Evolutionary conservation across 2,329 filamentous ascomycete species (phyloP).

Genomic region (Amauroascus niger): DNA sequence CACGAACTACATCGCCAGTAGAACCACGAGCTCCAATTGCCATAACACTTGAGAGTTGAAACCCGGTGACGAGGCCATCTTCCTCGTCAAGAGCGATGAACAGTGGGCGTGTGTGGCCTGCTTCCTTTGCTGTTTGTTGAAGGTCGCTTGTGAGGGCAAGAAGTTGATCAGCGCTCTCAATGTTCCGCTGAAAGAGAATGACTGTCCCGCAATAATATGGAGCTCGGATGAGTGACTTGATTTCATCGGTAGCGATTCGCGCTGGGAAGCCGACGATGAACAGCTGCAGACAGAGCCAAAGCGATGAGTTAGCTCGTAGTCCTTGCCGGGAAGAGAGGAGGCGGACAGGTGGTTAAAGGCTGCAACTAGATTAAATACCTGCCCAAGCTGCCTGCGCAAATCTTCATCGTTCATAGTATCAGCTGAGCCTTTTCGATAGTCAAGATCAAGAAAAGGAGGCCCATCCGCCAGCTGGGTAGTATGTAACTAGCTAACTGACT

Average conservation of each 20-base stretch:
- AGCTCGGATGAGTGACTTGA: conserved; percentile 35
- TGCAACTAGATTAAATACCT: neutral
- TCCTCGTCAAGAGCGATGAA: conserved; percentile 41
- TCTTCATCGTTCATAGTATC: conserved; percentile 4
- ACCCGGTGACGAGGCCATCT: conserved; percentile 38
- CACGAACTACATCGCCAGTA: conserved; percentile 27
- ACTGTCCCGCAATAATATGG: conserved; percentile 35
- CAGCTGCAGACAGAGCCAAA: conserved; percentile 27
- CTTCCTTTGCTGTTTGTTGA: conserved; percentile 32
- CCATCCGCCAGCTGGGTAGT: no score
- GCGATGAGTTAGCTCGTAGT: neutral
- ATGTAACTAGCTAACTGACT: no score
- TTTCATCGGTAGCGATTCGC: conserved; percentile 31
- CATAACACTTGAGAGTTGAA: conserved; percentile 37
- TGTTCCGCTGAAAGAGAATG: conserved; percentile 37
- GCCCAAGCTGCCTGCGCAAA: conserved; percentile 11
- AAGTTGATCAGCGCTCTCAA: conserved; percentile 32
- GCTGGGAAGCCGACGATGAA: conserved; percentile 40
- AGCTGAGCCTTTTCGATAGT: neutral
- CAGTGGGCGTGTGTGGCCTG: conserved; percentile 33
- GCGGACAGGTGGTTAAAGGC: neutral
- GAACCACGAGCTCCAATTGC: conserved; percentile 35
- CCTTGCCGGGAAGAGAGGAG: neutral
- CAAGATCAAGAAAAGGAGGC: no score
- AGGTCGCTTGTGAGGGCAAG: conserved; percentile 20